phyloP scores from a whole-genome alignment of 257 asterid species.

The Verbena officinalis region DNA sequence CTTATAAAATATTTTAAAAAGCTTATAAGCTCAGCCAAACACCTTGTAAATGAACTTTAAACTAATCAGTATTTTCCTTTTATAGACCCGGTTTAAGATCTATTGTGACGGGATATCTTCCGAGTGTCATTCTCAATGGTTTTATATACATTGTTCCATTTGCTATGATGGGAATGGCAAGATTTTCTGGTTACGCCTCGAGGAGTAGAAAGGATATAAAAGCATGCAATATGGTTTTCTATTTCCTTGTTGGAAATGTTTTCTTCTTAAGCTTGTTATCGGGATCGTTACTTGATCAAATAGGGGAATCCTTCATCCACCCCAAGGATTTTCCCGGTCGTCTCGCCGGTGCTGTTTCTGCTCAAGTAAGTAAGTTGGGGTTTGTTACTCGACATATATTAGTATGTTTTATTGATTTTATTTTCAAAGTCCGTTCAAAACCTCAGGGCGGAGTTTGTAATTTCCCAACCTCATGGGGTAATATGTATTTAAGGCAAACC shows the following conservation, averaged over 20 bases:
- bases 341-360: slow-evolving; percentile 87
- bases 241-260: slow-evolving; percentile 87
- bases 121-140: slow-evolving; percentile 81
- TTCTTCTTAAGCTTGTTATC: slow-evolving; percentile 86
- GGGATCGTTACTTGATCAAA: slow-evolving; percentile 89
- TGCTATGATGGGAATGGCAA: slow-evolving; percentile 71
- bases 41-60: too few species aligned
- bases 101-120: slow-evolving; percentile 85
- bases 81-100: slow-evolving; percentile 86
- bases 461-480: too few species aligned
- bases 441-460: too few species aligned
- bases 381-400: neutral
- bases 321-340: slow-evolving; percentile 83
- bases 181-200: slow-evolving; percentile 73
- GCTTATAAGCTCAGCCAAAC: too few species aligned
- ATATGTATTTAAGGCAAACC: too few species aligned
- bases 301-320: slow-evolving; percentile 79
- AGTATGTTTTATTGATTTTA: too few species aligned
- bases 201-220: slow-evolving; percentile 81
- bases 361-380: slow-evolving; percentile 59
- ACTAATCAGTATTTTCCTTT: slow-evolving; percentile 11
- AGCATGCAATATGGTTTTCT: slow-evolving; percentile 91
- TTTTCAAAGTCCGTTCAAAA: too few species aligned
- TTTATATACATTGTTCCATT: slow-evolving; percentile 76
- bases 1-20: too few species aligned